Percentiles rank a stretch among this genome's conserved stretches.
phyloP scores from a whole-genome alignment of 192 early-diverging fungal genomes.

The Geranomyces variabilis region DNA sequence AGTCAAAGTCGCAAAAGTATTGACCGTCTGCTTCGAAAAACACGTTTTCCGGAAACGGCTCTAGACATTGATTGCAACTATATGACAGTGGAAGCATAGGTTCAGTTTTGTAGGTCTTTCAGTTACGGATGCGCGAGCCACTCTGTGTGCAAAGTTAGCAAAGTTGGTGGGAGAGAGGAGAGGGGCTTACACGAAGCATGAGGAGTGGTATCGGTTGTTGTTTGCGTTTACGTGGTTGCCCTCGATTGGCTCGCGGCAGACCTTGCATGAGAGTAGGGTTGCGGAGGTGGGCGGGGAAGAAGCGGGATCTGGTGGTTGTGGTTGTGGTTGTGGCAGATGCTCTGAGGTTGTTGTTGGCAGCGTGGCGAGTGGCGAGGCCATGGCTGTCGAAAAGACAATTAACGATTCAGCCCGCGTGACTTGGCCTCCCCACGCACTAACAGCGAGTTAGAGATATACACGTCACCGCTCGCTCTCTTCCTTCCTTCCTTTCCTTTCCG shows the following conservation, averaged over 20 bases:
- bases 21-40: constrained; percentile 43
- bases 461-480: too few relatives aligned
- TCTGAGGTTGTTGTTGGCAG: too few relatives aligned
- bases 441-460: too few relatives aligned
- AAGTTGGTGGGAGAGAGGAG: background rate
- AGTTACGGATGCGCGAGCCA: background rate
- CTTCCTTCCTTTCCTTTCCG: too few relatives aligned
- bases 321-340: too few relatives aligned
- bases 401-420: too few relatives aligned
- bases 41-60: constrained; percentile 43
- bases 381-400: too few relatives aligned
- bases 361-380: too few relatives aligned
- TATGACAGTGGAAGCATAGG: background rate
- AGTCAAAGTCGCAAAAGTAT: constrained; percentile 50
- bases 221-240: constrained; percentile 31
- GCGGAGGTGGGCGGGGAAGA: too few relatives aligned
- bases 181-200: constrained; percentile 45
- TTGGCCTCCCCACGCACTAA: too few relatives aligned
- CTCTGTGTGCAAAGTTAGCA: background rate
- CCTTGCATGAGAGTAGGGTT: too few relatives aligned
- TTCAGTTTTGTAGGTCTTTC: background rate
- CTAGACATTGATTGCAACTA: constrained; percentile 51
- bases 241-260: constrained; percentile 29
- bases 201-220: constrained; percentile 25
- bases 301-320: too few relatives aligned